Base-by-base conservation (phyloP, 2,329 filamentous ascomycete genomes). In the Rhynchosporium secalis region DNA sequence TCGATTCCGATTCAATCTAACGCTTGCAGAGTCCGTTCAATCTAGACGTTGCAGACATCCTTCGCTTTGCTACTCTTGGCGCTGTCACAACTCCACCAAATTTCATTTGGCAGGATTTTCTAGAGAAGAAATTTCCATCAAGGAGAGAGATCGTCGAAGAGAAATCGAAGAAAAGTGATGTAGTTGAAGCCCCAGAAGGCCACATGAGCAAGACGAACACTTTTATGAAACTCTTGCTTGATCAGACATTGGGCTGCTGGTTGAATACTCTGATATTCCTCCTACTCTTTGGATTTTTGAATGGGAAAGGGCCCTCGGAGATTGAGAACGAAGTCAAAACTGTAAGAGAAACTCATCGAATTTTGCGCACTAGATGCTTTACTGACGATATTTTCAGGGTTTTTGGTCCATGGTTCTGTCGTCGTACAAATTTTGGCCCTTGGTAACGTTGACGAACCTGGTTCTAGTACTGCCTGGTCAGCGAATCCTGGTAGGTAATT, bases 401-500 rank as follows among this genome's bases (percentile, higher is more conserved):
- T 54, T 41, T 33, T 54, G 51, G 51, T 54, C 51, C 36, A 54
- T 54, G 33, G 51, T 54, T 29, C 12, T 54, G n/a, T 54, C 51
- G 20, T 41, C 51, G 51, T 54, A 54, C 28, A n/a, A 36, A 40
- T 54, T 54, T 10, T 54, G 51, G 51, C 51, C 51, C 26, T 36
- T 54, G 10, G 51, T 54, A 12, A 54, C 51, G 9, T 54, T 54
- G 51, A 54, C 51, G 13, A 54, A 54, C 9, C 4, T 54, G 51
- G 40, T 54, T 29, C 29, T 54, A 10, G 51, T 54, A 33, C 51
- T 36, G 40, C 51, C 51, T 3, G 28, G 29, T 40, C 51, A 54
- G 10, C 36, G 51, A 5, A 41, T 54, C 9, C 38, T 54, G 36
- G 51, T 54, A 3, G 51, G 51, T 29, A 54, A 54, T 40, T 13